These are phyloP conservation scores for Pseudopyricularia javanii DNA, from an alignment of 2,329 filamentous ascomycete species.

Conservation along the genomic window DNA sequence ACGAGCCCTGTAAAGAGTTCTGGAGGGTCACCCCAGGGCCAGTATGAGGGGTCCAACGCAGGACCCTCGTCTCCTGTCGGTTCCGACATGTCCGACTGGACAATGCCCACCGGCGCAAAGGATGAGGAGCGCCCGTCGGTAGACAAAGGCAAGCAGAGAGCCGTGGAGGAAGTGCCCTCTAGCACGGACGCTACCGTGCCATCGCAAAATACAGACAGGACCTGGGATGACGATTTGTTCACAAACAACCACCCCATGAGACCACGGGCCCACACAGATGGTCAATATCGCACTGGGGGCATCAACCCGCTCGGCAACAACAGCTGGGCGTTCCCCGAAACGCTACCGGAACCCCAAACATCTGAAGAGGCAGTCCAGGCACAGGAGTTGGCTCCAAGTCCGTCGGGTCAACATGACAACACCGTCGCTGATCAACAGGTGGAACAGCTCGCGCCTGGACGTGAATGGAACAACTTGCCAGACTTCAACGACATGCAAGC, in stretches of 20 bases:
- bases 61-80: not conserved
- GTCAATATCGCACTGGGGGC: conserved; percentile 28
- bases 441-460: not conserved
- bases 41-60: not conserved
- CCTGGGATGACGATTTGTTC: conserved; percentile 2
- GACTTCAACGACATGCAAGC: conserved; percentile 3
- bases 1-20: not conserved
- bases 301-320: conserved; percentile 45
- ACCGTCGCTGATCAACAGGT: not conserved
- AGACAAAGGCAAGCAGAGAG: conserved; percentile 11
- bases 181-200: not conserved
- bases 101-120: not conserved
- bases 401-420: not conserved
- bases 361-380: not conserved
- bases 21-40: not conserved
- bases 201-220: conserved; percentile 3
- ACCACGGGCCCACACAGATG: conserved; percentile 45
- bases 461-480: not conserved
- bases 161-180: not conserved
- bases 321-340: conserved; percentile 42
- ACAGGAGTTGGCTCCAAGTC: not conserved
- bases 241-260: conserved; percentile 13
- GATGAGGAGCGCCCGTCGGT: conserved; percentile 5
- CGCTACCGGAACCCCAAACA: not conserved
- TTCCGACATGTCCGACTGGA: conserved; percentile 1